Evolutionary conservation across 1,139 yeast species (phyloP).

Genomic region (Debaryomyces robertsiae): DNA sequence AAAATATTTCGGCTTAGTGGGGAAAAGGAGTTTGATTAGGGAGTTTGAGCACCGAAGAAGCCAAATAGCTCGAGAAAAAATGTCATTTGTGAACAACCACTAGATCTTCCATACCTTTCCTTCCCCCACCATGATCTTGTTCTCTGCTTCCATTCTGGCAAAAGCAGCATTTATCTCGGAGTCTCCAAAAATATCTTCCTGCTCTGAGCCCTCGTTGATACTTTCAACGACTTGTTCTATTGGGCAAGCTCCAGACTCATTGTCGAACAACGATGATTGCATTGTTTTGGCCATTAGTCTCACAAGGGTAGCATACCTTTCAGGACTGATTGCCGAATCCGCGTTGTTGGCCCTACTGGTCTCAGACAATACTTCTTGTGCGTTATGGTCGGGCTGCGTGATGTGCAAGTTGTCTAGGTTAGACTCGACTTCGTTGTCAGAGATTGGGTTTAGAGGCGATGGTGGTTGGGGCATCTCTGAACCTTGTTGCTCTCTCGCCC

Average conservation of each 20-base stretch:
- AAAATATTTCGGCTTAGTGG: too few relatives aligned
- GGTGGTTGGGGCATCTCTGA: slow-evolving; percentile 16
- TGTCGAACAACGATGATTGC: slow-evolving; percentile 50
- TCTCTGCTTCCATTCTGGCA: slow-evolving; percentile 52
- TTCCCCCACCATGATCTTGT: slow-evolving; percentile 61
- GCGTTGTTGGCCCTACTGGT: slow-evolving; percentile 20
- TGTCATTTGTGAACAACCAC: slow-evolving; percentile 3
- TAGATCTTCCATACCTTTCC: slow-evolving; percentile 64
- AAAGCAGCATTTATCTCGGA: slow-evolving; percentile 60
- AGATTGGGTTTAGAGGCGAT: slow-evolving; percentile 12
- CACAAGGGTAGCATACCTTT: slow-evolving; percentile 49
- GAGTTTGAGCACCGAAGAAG: not conserved
- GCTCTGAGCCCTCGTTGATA: slow-evolving; percentile 55
- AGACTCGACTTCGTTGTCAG: slow-evolving; percentile 25
- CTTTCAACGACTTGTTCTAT: slow-evolving; percentile 43
- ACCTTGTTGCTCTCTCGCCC: not conserved
- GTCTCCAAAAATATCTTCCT: slow-evolving; percentile 59
- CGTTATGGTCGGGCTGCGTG: slow-evolving; percentile 13
- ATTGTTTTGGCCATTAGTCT: slow-evolving; percentile 49
- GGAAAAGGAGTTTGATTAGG: too few relatives aligned
- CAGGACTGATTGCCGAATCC: slow-evolving; percentile 43
- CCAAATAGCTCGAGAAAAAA: slow-evolving; percentile 2
- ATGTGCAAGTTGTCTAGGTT: slow-evolving; percentile 27
- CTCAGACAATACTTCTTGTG: slow-evolving; percentile 18
- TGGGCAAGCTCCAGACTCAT: slow-evolving; percentile 47